Evolutionary conservation across 2,329 filamentous ascomycete species (phyloP).

Genomic region (Fusarium mundagurra): DNA sequence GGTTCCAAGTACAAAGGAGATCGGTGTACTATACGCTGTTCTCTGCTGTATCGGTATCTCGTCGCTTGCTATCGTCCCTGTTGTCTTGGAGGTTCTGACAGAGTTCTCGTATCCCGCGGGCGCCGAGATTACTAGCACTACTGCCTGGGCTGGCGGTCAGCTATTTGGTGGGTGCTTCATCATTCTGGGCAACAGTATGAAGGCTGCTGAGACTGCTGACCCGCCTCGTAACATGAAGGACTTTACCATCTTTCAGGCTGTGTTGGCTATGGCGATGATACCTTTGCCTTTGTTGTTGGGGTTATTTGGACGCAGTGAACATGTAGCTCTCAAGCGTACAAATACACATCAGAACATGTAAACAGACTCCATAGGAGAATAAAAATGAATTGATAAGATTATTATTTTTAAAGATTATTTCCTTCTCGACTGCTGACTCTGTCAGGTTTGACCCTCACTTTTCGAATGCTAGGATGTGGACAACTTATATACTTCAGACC

Average conservation of each 20-base stretch:
- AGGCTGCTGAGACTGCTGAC: neutral
- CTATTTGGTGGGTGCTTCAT: neutral
- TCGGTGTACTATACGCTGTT: neutral
- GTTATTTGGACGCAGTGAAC: neutral
- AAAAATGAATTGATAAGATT: neutral
- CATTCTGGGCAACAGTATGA: neutral
- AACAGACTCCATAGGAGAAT: accelerated
- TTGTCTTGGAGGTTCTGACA: neutral
- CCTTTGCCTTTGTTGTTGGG: neutral
- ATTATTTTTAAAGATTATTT: too few species aligned
- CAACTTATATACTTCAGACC: neutral
- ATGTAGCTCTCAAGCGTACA: neutral
- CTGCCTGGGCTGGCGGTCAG: neutral
- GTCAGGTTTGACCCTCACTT: too few species aligned
- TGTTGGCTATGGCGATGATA: neutral
- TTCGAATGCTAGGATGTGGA: neutral
- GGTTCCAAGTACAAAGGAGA: neutral
- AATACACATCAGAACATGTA: neutral
- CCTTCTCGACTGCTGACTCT: too few species aligned
- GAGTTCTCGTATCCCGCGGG: neutral
- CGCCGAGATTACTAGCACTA: neutral
- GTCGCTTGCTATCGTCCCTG: neutral
- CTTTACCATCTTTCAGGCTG: neutral
- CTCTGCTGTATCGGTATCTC: neutral
- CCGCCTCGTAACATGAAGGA: neutral